A percentile compares a stretch with the other conserved stretches of the same genome.
These are phyloP conservation scores for Glaciozyma martinii DNA, from an alignment of 768 basidiomycete genomes.

Conservation along the genomic window DNA sequence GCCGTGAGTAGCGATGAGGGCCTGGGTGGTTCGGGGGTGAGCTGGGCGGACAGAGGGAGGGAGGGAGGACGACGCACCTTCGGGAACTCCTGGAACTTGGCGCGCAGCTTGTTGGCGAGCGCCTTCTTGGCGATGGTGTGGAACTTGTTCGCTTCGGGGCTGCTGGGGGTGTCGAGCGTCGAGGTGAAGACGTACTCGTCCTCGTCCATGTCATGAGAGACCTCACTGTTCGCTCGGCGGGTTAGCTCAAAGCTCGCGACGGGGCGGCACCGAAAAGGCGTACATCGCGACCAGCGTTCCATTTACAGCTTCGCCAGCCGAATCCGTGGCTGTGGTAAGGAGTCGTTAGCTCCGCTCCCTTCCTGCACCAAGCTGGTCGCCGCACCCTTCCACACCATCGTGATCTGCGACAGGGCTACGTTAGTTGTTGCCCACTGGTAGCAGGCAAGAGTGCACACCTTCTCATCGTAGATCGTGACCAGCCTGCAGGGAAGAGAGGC, in stretches of 20 bases:
- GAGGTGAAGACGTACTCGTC: conserved; percentile 35
- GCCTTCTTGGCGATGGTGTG: conserved; percentile 26
- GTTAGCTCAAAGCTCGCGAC: not conserved
- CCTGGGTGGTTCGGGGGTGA: not conserved
- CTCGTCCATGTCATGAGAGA: conserved; percentile 36
- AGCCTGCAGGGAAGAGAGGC: conserved; percentile 16
- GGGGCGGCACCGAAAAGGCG: not conserved
- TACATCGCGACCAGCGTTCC: conserved; percentile 23
- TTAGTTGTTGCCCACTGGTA: too few relatives aligned
- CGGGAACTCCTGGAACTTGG: conserved; percentile 34
- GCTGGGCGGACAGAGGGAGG: not conserved
- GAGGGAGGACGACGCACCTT: conserved; percentile 5
- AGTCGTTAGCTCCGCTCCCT: not conserved
- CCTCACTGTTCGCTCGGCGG: conserved; percentile 15
- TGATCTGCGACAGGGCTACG: not conserved
- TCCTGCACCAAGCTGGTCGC: not conserved
- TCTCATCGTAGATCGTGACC: conserved; percentile 34
- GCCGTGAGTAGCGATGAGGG: conserved; percentile 33
- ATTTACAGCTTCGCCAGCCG: conserved; percentile 11
- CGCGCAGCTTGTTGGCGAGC: conserved; percentile 30
- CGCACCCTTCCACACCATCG: conserved; percentile 16
- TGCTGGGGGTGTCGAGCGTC: conserved; percentile 11
- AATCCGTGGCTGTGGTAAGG: not conserved
- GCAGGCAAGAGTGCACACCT: conserved; percentile 3
- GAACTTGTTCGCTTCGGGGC: conserved; percentile 31